phyloP scores from a whole-genome alignment of 2,329 filamentous ascomycete genomes.

The Clathrospora elynae region DNA sequence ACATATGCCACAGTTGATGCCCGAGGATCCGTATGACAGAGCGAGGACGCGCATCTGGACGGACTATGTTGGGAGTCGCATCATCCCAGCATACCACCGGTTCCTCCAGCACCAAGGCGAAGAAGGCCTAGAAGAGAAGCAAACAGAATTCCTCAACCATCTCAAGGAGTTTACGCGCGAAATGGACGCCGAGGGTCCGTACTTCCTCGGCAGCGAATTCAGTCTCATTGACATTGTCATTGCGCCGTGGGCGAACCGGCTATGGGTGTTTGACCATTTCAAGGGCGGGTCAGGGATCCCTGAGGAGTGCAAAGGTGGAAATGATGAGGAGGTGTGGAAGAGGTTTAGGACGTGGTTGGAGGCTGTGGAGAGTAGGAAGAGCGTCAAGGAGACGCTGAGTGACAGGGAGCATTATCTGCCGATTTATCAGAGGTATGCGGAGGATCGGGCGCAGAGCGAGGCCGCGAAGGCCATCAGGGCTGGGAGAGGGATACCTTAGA shows the following conservation, averaged over 20 bases:
- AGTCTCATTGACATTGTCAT: constrained; percentile 72
- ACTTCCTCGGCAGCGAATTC: constrained; percentile 68
- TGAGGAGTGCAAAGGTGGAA: constrained; percentile 53
- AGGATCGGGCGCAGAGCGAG: constrained; percentile 55
- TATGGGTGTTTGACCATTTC: constrained; percentile 77
- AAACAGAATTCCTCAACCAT: constrained; percentile 62
- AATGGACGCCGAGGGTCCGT: constrained; percentile 67
- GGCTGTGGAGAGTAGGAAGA: constrained; percentile 64
- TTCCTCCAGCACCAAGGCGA: constrained; percentile 53
- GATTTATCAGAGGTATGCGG: constrained; percentile 63
- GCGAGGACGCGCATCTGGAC: constrained; percentile 74
- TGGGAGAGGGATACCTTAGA: constrained; percentile 65
- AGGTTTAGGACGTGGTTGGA: constrained; percentile 69
- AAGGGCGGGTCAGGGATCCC: constrained; percentile 64
- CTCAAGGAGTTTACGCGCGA: constrained; percentile 66
- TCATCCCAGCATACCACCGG: constrained; percentile 72
- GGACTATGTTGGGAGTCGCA: constrained; percentile 69
- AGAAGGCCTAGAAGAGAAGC: constrained; percentile 56
- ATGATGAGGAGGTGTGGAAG: constrained; percentile 64
- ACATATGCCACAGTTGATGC: constrained; percentile 59
- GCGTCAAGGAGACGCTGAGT: constrained; percentile 70
- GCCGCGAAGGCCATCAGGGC: constrained; percentile 58
- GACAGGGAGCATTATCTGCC: constrained; percentile 69
- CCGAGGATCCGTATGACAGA: constrained; percentile 65
- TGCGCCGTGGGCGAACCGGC: constrained; percentile 72